Conservation (phyloP, 257 asterid species). For the Oldenlandia corymbosa region DNA sequence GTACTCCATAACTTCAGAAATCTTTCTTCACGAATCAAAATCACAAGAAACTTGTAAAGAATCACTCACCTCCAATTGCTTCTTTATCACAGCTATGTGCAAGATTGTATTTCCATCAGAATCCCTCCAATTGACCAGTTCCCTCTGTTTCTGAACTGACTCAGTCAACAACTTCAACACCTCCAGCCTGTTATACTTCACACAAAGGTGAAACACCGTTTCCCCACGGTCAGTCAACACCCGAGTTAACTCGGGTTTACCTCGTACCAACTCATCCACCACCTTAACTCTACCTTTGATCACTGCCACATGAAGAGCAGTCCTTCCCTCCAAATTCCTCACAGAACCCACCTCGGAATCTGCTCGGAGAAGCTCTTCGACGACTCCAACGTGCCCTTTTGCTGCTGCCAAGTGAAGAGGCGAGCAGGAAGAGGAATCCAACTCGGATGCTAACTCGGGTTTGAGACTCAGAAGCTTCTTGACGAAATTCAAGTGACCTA, state of each 20-base stretch:
- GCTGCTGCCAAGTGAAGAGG: constrained; percentile 42
- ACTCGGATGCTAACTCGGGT: constrained; percentile 37
- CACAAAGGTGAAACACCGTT: constrained; percentile 22
- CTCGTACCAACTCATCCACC: constrained; percentile 31
- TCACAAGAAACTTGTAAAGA: not conserved
- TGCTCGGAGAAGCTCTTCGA: constrained; percentile 12
- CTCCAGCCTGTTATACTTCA: constrained; percentile 31
- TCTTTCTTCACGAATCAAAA: not conserved
- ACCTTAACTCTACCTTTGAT: constrained; percentile 32
- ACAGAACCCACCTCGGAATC: constrained; percentile 20
- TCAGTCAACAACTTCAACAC: constrained; percentile 25
- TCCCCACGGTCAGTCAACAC: constrained; percentile 29
- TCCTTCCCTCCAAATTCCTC: constrained; percentile 37
- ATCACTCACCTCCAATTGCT: constrained; percentile 25
- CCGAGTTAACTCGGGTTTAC: not conserved
- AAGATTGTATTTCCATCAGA: constrained; percentile 34
- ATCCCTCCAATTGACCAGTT: constrained; percentile 31
- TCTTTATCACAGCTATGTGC: constrained; percentile 38
- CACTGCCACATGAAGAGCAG: constrained; percentile 36
- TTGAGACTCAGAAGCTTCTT: constrained; percentile 18
- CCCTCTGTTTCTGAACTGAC: constrained; percentile 14
- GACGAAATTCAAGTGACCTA: constrained; percentile 18
- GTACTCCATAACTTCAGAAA: not conserved
- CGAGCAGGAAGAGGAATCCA: constrained; percentile 34
- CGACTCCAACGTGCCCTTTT: constrained; percentile 34